A percentile compares a stretch with the other conserved stretches of the same genome.
Evolutionary conservation across 2,329 filamentous ascomycete species (phyloP).

Genomic region (Aspergillus udagawae): DNA sequence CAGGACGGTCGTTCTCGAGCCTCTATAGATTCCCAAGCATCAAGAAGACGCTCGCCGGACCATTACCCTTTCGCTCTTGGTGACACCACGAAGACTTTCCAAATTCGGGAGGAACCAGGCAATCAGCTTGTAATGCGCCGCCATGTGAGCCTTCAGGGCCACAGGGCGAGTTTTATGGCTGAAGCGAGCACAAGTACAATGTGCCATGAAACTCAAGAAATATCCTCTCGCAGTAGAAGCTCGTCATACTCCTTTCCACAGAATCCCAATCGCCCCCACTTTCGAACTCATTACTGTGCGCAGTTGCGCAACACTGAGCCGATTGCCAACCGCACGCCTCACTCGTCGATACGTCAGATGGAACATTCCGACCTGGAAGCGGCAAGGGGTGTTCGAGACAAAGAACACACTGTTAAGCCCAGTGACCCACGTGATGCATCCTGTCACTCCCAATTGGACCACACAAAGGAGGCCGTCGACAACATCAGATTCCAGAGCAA

Average conservation of each 20-base stretch:
- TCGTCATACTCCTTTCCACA: conserved; percentile 7
- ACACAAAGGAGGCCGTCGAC: neutral
- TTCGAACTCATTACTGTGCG: conserved; percentile 11
- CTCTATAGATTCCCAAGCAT: conserved; percentile 26
- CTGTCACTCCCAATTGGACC: neutral
- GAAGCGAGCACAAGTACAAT: conserved; percentile 12
- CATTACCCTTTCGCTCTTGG: conserved; percentile 15
- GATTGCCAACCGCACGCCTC: neutral
- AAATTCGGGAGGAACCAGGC: conserved; percentile 1
- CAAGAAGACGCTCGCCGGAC: conserved; percentile 4
- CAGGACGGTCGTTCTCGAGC: conserved; percentile 20
- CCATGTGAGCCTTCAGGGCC: conserved; percentile 17
- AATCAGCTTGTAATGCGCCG: conserved; percentile 13
- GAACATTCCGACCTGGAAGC: neutral
- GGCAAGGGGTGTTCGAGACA: neutral
- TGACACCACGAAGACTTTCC: conserved; percentile 9
- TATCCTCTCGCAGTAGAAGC: conserved; percentile 7
- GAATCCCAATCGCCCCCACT: neutral
- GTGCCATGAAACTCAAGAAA: conserved; percentile 10
- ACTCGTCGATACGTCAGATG: neutral
- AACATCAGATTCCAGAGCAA: neutral
- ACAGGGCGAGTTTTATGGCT: conserved; percentile 7
- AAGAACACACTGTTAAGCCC: neutral
- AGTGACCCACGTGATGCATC: neutral
- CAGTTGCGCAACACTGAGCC: conserved; percentile 10